phyloP scores from a whole-genome alignment of 2,329 filamentous ascomycete species.

The Cercospora brassicicola region DNA sequence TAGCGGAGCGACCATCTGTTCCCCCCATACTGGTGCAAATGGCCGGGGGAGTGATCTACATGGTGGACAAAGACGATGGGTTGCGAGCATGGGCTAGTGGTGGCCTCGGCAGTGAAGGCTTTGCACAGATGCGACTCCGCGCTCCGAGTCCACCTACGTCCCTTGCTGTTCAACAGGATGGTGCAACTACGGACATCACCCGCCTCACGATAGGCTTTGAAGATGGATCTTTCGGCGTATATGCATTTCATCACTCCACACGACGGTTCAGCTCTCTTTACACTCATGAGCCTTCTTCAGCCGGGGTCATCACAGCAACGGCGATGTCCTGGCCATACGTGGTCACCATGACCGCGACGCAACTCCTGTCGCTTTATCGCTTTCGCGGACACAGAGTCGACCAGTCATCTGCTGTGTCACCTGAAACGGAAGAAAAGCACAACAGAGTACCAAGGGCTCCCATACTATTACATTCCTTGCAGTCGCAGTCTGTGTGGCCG shows the following conservation, averaged over 20 bases:
- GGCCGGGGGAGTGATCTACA: constrained; percentile 73
- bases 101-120: constrained; percentile 52
- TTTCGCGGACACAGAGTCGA: constrained; percentile 17
- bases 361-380: constrained; percentile 71
- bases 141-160: constrained; percentile 54
- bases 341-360: constrained; percentile 72
- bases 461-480: constrained; percentile 71
- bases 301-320: constrained; percentile 67
- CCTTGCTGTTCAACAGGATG: constrained; percentile 61
- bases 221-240: constrained; percentile 71
- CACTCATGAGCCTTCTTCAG: constrained; percentile 59
- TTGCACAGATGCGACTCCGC: constrained; percentile 52
- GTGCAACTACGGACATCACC: constrained; percentile 32
- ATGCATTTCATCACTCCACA: constrained; percentile 56
- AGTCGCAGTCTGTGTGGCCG: constrained; percentile 74
- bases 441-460: constrained; percentile 42
- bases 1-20: constrained; percentile 54
- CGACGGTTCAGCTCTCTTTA: constrained; percentile 54
- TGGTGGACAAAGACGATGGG: constrained; percentile 67
- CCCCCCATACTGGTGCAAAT: constrained; percentile 72
- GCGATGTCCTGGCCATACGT: constrained; percentile 74
- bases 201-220: constrained; percentile 66
- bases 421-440: neutral
- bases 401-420: neutral
- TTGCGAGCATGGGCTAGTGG: constrained; percentile 77